Evolutionary conservation across 345 rosid genomes (phyloP), one percentile per base, ranked within the genome.

Genomic region (Boechera divaricarpa): DNA sequence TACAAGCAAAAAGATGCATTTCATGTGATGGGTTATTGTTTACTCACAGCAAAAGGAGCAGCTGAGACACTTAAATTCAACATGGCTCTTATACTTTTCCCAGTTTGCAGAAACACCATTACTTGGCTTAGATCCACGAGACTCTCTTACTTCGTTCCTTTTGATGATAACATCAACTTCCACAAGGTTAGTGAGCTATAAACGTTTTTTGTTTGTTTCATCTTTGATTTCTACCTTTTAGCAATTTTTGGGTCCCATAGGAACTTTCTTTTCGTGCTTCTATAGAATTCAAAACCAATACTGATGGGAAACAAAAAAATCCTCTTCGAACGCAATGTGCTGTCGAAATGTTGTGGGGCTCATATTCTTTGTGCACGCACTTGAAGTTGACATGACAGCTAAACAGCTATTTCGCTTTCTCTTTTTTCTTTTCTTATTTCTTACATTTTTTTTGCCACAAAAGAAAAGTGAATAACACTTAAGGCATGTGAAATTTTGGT

Each of bases 141-240:
- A 78, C 73, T 95, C 73, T 88, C 94, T 59, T 81, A 62, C 84
- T 73, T 86, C 41, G 85, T 95, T 65, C 99, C 99, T 48, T 95
- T 95, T 61, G 99, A 95, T 80, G 98, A 95, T 84, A 95, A 95
- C 74, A 92, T 92, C 90, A 95, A 92, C 85, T 92, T 95, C 65
- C 99, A 95, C 87, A 92, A 95, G 97, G 99, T 95, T 65, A 57
- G 74, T 70, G 57, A 51, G 16, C 67, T 58, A 57, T 56, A 12
- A 42, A 47, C 18, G 8, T 15, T 21, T n/a, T 13, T 15, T 6
- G 2, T 67, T 29, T 18, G 29, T n/a, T 15, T 53, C 16, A 53
- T 12, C 74, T 87, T 85, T 84, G 36, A 44, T 77, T 41, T 47
- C 0, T 55, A 86, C 78, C 10, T 82, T 74, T 70, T 54, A 47